Conservation (phyloP, 805 yeast species). For the Saccharomycopsis babjevae region DNA sequence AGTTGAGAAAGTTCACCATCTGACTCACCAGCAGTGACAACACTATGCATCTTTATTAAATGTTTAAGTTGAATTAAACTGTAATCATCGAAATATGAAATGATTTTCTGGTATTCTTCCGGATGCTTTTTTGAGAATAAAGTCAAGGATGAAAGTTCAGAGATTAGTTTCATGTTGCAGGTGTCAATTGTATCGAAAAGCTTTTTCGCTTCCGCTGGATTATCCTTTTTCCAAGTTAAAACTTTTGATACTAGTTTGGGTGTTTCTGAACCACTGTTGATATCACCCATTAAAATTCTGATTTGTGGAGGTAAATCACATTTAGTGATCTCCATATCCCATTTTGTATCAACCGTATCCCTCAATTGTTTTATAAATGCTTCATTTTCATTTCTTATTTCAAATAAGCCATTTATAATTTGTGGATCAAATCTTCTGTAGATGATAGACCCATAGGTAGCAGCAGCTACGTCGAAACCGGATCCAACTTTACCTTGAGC, state of each 20-base stretch:
- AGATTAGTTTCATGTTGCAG: constrained; percentile 50
- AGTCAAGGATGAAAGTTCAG: constrained; percentile 34
- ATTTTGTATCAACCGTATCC: constrained; percentile 28
- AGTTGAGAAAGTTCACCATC: constrained; percentile 13
- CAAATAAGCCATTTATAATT: constrained; percentile 30
- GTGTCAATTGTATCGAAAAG: constrained; percentile 47
- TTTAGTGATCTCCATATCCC: constrained; percentile 37
- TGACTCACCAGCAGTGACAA: constrained; percentile 16
- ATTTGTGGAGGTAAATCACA: constrained; percentile 62
- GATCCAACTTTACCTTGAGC: constrained; percentile 96
- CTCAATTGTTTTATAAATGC: constrained; percentile 26
- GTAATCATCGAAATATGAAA: constrained; percentile 12
- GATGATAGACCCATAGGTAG: constrained; percentile 79
- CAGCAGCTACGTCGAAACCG: constrained; percentile 96
- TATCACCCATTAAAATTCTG: constrained; percentile 83
- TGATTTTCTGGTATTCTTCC: constrained; percentile 26
- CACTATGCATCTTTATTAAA: constrained; percentile 15
- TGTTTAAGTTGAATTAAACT: constrained; percentile 18
- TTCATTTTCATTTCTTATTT: constrained; percentile 24
- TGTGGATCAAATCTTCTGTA: constrained; percentile 67
- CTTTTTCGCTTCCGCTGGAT: constrained; percentile 39
- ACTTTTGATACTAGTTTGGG: constrained; percentile 80
- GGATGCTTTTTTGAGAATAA: constrained; percentile 25
- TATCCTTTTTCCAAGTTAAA: constrained; percentile 50
- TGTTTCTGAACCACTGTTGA: constrained; percentile 86